Evolutionary conservation across 805 yeast genomes (phyloP).

Genomic region (Wickerhamiella sergipiensis): DNA sequence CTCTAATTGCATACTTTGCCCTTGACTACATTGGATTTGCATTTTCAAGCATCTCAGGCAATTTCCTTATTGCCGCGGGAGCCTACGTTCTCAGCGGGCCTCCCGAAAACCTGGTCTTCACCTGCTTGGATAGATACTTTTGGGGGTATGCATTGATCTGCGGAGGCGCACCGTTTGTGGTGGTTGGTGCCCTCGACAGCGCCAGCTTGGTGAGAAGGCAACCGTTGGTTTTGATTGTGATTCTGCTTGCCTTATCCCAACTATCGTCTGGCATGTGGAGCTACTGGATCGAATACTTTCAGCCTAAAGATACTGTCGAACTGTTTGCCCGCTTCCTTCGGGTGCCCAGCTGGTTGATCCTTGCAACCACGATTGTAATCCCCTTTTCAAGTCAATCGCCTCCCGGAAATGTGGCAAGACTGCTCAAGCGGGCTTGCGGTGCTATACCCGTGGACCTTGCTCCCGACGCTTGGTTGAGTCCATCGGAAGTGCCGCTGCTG

Average conservation of each 20-base stretch:
- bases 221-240: constrained; percentile 1
- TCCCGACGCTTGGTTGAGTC: not conserved
- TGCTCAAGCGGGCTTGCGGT: constrained; percentile 1
- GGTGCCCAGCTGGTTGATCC: constrained; percentile 2
- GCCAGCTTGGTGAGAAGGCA: constrained; percentile 1
- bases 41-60: constrained; percentile 10
- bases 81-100: constrained; percentile 8
- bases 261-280: constrained; percentile 3
- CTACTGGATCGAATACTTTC: not conserved
- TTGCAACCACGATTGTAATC: not conserved
- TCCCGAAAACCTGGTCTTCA: constrained; percentile 6
- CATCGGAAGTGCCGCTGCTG: not conserved
- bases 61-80: constrained; percentile 15
- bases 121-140: constrained; percentile 9
- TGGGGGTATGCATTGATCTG: constrained; percentile 14
- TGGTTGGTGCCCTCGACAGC: constrained; percentile 3
- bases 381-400: constrained; percentile 6
- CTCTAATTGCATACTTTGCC: constrained; percentile 8
- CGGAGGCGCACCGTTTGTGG: constrained; percentile 13
- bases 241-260: constrained; percentile 5
- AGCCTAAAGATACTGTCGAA: constrained; percentile 1
- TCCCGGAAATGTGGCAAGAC: constrained; percentile 3
- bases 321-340: constrained; percentile 3
- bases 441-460: not conserved
- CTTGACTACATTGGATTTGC: constrained; percentile 12